Evolutionary conservation across 179 eudicot genomes (phyloP), one percentile per base, ranked within the genome.

Genomic region (Sideroxylon spinosum): DNA sequence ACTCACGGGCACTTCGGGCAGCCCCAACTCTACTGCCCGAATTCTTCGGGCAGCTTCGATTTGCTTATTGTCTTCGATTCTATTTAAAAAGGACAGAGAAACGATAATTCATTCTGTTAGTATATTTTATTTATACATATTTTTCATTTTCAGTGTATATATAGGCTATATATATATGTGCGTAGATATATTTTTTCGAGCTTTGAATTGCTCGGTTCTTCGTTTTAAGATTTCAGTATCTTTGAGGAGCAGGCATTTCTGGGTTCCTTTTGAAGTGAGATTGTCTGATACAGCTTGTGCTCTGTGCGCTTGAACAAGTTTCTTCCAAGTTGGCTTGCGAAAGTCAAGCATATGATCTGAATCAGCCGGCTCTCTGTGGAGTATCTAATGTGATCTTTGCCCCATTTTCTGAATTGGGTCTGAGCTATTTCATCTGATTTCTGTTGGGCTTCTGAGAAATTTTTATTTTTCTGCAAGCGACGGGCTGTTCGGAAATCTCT

Each of bases 151-250:
- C 37, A 25, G 68, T 57, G 23, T 28, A 75, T 17, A 5, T 22
- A 46, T 17, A 3, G 37, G 22, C n/a, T 48, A 66, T 17, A 7
- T 17, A 44, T 76, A 55, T 48, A 68, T 20, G 9, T 65, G 67
- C 25, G 7, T 69, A 1, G 37, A 37, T 55, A 14, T 23, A 48
- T 48, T 11, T 55, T 61, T 46, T 69, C 60, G 75, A 59, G 69
- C 22, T 86, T 86, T 88, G 85, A 88, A 87, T 73, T 67, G 68
- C 87, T 82, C 87, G 68, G 81, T 79, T 81, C 74, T 79, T 81
- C 74, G 37, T 76, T 60, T 76, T 70, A 77, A 84, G 82, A 81
- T 82, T 84, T 80, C 55, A 81, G 70, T 73, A 73, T 75, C 79
- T 84, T 69, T n/a, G 77, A 68, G 80, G 81, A 61, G 82, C 69